Evolutionary conservation across 345 rosid genomes (phyloP).

Genomic region (Angophora floribunda): DNA sequence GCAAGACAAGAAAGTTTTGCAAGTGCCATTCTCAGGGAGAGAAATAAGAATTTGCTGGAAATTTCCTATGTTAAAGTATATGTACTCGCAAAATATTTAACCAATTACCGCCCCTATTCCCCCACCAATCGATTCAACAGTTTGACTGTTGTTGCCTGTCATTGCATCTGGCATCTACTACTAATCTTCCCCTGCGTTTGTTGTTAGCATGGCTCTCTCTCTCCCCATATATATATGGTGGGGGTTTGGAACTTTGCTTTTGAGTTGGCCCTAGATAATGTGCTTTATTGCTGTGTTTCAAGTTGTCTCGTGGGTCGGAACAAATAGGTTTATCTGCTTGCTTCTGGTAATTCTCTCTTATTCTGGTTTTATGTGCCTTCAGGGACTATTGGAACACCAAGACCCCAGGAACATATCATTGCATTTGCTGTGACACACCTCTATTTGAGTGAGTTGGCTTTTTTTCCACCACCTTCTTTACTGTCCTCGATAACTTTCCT

Average conservation of each 20-base stretch:
- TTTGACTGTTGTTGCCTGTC: background rate
- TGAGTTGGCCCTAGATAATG: background rate
- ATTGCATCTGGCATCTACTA: background rate
- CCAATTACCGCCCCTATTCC: background rate
- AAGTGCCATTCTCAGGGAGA: background rate
- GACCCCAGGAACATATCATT: conserved; percentile 73
- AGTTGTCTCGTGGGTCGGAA: background rate
- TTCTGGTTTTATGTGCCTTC: background rate
- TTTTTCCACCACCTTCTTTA: background rate
- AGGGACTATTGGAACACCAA: conserved; percentile 88
- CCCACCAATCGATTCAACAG: background rate
- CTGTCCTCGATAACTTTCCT: background rate
- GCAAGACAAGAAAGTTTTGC: background rate
- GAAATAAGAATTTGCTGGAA: background rate
- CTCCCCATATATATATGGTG: background rate
- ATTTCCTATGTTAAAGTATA: background rate
- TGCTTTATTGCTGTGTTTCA: background rate
- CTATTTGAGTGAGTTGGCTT: conserved; percentile 56
- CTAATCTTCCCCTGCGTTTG: background rate
- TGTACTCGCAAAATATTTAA: background rate
- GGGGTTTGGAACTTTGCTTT: background rate
- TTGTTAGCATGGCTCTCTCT: background rate
- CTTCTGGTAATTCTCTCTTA: background rate
- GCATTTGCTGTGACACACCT: conserved; percentile 78
- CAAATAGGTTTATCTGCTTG: background rate